Base-by-base conservation (phyloP, 116 monocot species). In the Zostera marina region DNA sequence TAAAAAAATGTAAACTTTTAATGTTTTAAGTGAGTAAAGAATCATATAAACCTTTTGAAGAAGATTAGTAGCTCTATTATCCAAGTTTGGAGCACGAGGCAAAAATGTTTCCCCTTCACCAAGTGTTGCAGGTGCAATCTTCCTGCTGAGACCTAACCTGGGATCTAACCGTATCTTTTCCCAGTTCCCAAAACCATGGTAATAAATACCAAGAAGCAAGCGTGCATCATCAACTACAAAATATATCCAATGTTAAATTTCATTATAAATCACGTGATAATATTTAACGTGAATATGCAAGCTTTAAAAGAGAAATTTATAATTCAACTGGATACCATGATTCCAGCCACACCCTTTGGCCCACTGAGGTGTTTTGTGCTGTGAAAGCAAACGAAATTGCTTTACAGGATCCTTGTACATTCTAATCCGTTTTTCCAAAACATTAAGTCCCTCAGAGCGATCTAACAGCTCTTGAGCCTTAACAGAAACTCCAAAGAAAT, bases 131-230 rank as follows among this genome's bases (percentile, higher is more conserved):
- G 96, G 96, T 43, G 96, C 96, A 68, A 96, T 96, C 67, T 96
- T 96, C 68, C 73, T 82, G 9, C 75, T 65, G 48, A 96, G 75
- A 49, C 82, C 75, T 74, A 96, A 89, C 53, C 59, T 73, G 9
- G 89, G 55, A 22, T 96, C 96, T 46, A 89, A 52, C 53, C 96
- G 79, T 45, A 96, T 89, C 78, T 82, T 96, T 53, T 96, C 96
- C 96, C 96, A 96, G 69, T 89, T 96, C 66, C 89, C 96, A 80
- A 80, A 96, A 58, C 96, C 96, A 82, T 96, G 80, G 62, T 76
- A 96, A 54, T 89, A 70, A 71, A 96, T 72, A 9, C 96, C 96
- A 68, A 96, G 77, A 54, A 96, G 85, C 71, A 96, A 74, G 32
- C 96, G 75, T 47, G 96, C 85, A 89, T 96, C 96, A 74, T 96